Conservation (phyloP, 2,329 filamentous ascomycete species). For the Fusarium proliferatum region DNA sequence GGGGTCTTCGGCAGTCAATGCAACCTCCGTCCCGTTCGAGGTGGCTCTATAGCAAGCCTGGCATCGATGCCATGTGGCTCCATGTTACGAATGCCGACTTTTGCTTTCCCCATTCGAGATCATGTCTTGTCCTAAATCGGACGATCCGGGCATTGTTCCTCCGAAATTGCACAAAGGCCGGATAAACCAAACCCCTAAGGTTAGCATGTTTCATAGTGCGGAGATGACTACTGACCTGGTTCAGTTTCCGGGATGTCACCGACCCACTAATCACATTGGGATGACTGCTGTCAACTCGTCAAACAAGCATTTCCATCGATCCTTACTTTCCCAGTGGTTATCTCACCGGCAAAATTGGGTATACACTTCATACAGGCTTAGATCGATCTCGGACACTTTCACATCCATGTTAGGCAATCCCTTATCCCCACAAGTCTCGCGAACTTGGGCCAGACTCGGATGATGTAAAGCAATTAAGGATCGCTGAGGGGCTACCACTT, state of each 20-base stretch:
- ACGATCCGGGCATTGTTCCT: slow-evolving; percentile 26
- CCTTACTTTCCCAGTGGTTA: not conserved
- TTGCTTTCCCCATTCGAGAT: not conserved
- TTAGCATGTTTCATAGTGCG: slow-evolving; percentile 22
- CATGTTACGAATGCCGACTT: not conserved
- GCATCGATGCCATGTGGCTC: slow-evolving; percentile 22
- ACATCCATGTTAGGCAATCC: not conserved
- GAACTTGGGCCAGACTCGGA: not conserved
- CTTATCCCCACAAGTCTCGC: slow-evolving; percentile 5
- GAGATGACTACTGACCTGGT: slow-evolving; percentile 20
- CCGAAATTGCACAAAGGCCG: slow-evolving; percentile 26
- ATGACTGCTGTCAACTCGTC: not conserved
- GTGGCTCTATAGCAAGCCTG: not conserved
- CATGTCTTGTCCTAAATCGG: slow-evolving; percentile 7
- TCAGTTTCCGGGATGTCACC: not conserved
- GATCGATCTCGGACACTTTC: slow-evolving; percentile 14
- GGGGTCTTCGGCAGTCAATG: slow-evolving; percentile 21
- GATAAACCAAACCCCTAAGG: slow-evolving; percentile 18
- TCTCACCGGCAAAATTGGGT: slow-evolving; percentile 31
- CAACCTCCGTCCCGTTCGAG: not conserved
- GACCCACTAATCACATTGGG: slow-evolving; percentile 18
- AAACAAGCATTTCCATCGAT: not conserved
- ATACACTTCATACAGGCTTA: not conserved
- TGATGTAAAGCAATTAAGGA: not conserved
- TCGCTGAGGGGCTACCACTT: not conserved